These are phyloP conservation scores for Penicillium sp. DNA, from an alignment of 2,329 filamentous ascomycete genomes.

Conservation along the genomic window DNA sequence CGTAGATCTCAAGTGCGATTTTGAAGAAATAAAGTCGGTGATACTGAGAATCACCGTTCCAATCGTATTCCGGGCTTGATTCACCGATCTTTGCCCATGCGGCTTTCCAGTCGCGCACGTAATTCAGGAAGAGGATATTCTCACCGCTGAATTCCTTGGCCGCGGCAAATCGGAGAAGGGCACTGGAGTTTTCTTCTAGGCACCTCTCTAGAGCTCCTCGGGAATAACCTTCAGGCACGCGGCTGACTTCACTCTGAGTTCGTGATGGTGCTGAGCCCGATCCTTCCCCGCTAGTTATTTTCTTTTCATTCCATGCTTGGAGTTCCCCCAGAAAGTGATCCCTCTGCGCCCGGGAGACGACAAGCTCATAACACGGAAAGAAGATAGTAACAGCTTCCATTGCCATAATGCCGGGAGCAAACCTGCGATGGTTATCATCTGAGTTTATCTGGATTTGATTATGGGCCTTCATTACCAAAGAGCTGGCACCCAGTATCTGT, in stretches of 20 bases:
- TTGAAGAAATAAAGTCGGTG: not conserved
- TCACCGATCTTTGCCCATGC: not conserved
- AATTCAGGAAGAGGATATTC: not conserved
- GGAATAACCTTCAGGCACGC: not conserved
- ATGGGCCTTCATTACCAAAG: not conserved
- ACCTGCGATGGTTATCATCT: not conserved
- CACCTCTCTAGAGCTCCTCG: not conserved
- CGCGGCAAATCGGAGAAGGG: not conserved
- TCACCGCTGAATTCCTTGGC: not conserved
- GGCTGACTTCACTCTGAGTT: not conserved
- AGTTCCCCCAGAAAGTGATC: not conserved
- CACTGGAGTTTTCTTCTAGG: not conserved
- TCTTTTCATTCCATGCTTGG: not conserved
- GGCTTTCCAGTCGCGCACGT: not conserved
- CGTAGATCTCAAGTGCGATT: not conserved
- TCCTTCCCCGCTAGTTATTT: not conserved
- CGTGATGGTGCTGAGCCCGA: not conserved
- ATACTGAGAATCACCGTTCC: not conserved
- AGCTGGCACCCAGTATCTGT: not conserved
- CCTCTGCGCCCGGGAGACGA: not conserved
- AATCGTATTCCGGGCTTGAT: not conserved
- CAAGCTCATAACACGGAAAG: not conserved
- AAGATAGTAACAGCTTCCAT: not conserved
- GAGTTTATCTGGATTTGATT: not conserved
- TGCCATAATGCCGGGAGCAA: not conserved